Percentiles rank a stretch among this genome's conserved stretches.
These are phyloP conservation scores for Citrullus amarus DNA, from an alignment of 306 rosid species.

Conservation along the genomic window DNA sequence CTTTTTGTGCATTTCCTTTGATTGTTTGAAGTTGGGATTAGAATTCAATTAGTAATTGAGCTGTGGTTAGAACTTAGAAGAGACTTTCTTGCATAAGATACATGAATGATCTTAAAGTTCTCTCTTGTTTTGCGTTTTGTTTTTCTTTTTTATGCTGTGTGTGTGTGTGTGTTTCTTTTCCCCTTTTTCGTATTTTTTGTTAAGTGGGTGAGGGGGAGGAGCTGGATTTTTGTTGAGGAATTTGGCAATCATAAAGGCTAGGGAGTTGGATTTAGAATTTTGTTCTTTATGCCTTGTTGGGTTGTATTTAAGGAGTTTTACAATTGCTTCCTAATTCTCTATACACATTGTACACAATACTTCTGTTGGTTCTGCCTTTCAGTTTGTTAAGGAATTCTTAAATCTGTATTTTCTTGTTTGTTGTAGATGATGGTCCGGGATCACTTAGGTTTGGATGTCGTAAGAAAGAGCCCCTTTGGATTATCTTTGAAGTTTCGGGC, in stretches of 20 bases:
- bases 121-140: neutral
- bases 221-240: neutral
- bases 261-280: neutral
- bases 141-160: neutral
- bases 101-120: neutral
- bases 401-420: slow-evolving; percentile 5
- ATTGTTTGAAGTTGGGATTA: neutral
- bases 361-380: neutral
- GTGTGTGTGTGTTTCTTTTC: neutral
- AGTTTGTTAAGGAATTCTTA: neutral
- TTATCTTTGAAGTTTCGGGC: slow-evolving; percentile 82
- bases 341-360: neutral
- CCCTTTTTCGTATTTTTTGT: neutral
- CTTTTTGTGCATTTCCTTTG: neutral
- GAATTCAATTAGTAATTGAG: neutral
- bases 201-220: neutral
- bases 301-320: neutral
- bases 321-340: neutral
- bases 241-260: neutral
- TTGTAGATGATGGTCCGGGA: slow-evolving; percentile 91
- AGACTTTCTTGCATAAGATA: neutral
- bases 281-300: neutral
- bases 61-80: neutral
- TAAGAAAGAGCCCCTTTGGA: slow-evolving; percentile 76
- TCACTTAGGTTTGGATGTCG: slow-evolving; percentile 76